phyloP scores from a whole-genome alignment of 148 eudicot species.

The Arctostaphylos glauca region DNA sequence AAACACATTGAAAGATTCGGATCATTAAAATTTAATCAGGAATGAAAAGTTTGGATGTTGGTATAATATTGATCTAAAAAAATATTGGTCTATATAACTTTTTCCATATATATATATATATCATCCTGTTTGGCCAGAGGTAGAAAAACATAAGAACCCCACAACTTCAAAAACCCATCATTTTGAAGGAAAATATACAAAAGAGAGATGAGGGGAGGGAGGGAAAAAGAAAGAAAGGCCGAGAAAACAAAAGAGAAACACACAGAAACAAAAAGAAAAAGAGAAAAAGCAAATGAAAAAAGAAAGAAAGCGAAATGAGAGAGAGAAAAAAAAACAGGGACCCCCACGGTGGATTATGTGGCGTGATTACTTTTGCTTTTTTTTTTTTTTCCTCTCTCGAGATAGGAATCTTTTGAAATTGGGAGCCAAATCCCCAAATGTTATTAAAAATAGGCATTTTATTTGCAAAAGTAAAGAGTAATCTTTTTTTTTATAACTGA shows the following conservation, averaged over 20 bases:
- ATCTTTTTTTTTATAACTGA: too few species aligned
- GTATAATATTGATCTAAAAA: too few species aligned
- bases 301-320: constrained; percentile 32
- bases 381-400: constrained; percentile 28
- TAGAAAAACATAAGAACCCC: not conserved
- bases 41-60: too few species aligned
- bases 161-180: constrained; percentile 1
- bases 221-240: not conserved
- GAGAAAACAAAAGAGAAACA: constrained; percentile 1
- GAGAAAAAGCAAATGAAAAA: not conserved
- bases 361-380: not conserved
- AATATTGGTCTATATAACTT: too few species aligned
- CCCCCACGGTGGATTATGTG: not conserved
- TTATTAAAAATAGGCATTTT: not conserved
- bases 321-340: not conserved
- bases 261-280: not conserved
- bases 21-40: too few species aligned
- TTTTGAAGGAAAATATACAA: constrained; percentile 12
- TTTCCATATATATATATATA: too few species aligned
- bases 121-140: too few species aligned
- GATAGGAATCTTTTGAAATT: constrained; percentile 51
- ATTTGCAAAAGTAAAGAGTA: not conserved
- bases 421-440: constrained; percentile 4
- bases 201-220: not conserved
- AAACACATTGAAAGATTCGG: too few species aligned